Base-by-base conservation (phyloP, 2,329 filamentous ascomycete species). In the Verticillium albo-atrum region DNA sequence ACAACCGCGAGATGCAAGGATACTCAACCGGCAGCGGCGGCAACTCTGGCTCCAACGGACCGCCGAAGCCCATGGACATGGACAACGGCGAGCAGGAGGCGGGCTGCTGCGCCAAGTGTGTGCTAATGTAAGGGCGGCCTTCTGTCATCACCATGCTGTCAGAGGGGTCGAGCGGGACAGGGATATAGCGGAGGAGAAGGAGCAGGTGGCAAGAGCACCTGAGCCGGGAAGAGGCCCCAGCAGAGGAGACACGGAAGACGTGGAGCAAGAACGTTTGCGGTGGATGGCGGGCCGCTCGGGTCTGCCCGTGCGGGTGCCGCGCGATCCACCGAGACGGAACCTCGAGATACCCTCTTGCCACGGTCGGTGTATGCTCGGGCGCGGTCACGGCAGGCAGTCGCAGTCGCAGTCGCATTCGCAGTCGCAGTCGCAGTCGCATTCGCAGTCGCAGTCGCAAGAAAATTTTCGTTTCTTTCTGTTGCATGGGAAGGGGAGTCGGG, bases 1-100 rank as follows among this genome's bases (percentile, higher is more conserved):
- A 96, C 80, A 98, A 99, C 86, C 94, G 95, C 75, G 94, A 98
- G 73, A 96, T 97, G 88, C 92, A 93, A 62, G 91, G 91, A 61
- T 91, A 96, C 76, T 87, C 89, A 52, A 86, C 88, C 61, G 86
- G 83, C 63, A 89, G 89, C 67, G 87, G 88, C 66, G 80, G 85
- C 68, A 80, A 82, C 62, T 79, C 87, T 63, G 86, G 86, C 67
- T 77, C 78, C 64, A 84, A 83, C 67, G 85, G 83, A 68, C 88
- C 82, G 64, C 74, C 79, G 62, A 82, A 85, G 80, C 91, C 93
- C 77, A 88, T 96, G 83, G 90, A 96, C 67, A 85, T 95, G 69
- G 86, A 89, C 66, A 87, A 88, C 62, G 83, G 85, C 63, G 83
- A 87, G 67, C 77, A 82, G 68, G 85, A 89, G 71, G 80, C 84